Evolutionary conservation across 1,284 basidiomycete genomes (phyloP), one percentile per base, ranked within the genome.

Genomic region (Ceratobasidium sp.): DNA sequence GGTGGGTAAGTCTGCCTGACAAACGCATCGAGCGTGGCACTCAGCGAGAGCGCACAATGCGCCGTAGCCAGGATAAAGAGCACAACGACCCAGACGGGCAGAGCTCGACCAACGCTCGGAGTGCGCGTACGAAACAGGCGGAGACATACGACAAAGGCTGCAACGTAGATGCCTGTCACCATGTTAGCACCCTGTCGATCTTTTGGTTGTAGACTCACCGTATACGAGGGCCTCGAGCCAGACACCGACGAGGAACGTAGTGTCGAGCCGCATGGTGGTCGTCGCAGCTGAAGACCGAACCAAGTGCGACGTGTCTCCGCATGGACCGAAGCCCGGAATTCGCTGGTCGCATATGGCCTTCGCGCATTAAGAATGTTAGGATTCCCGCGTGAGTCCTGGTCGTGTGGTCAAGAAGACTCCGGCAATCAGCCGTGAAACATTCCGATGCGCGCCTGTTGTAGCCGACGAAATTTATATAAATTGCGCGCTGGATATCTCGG

Each of bases 191-290:
- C 14, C 53, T 31, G 53, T 56, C 63, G 27, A 43, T 66, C 39
- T 54, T 19, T 49, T 19, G n/a, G n/a, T 37, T n/a, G 37, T 2
- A 54, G 8, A 39, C 68, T 39, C 24, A 72, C 68, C 68, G 43
- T 72, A 72, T 4, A 61, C 54, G 24, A 72, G 19, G 8, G 68
- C 68, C 68, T 72, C 68, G 54, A 72, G 56, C 68, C 68, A 72
- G 56, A 72, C 68, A 22, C 68, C 68, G 46, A 72, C 68, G 41
- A 72, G 68, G 49, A 72, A 72, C 24, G 54, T 49, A 19, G 43
- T 51, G 43, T 72, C 68, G 68, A 72, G 54, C 16, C 68, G 39
- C 68, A 72, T 72, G 46, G 68, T 72, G 48, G 56, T 59, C 27
- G 68, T 56, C 11, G 68, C 34, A 41, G 39, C 16, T 7, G 41